Base-by-base conservation (phyloP, 1,139 yeast genomes). In the Candida albicans region DNA sequence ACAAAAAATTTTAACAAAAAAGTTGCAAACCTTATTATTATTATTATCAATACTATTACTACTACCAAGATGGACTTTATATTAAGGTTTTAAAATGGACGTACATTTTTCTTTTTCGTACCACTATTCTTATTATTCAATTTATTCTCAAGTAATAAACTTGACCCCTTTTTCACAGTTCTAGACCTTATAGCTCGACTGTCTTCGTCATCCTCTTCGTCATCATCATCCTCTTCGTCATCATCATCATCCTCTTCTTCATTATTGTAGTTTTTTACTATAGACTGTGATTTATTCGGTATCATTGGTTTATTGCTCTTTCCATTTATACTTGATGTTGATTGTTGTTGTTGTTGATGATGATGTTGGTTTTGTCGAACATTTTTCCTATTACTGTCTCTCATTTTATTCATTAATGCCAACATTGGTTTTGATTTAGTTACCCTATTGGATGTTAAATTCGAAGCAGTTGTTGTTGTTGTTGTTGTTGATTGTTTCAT, bases 321-420 rank as follows among this genome's bases (percentile, higher is more conserved):
- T 10, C 22, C 34, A 25, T 18, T 18, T 18, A 18, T 18, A 18
- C 5, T 18, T 5, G 22, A 18, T 18, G 22, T 18, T 18, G 22
- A 18, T 18, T 18, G 22, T 24, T 27, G 24, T n/a, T 22, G 39
- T 33, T 27, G 31, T n/a, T 30, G 42, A 26, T 26, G 35, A 37
- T 40, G 37, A 13, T 42, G 38, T 32, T 35, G 27, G 11, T 46
- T 41, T 38, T 49, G 48, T 27, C 46, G 40, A 13, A 51, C 39
- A 33, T 52, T 53, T 24, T 52, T 51, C 38, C 73, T 51, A n/a
- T 52, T 54, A 10, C 52, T 59, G 40, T 66, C 63, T 46, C 81
- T 60, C 59, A 77, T 54, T 48, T 67, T 73, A 50, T 77, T 77
- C 60, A 69, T 59, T 47, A 79, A 64, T 1, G 81, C 75, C 22